phyloP scores from a whole-genome alignment of 2,329 filamentous ascomycete genomes.

The Nothophaeocryptopus gaeumannii region DNA sequence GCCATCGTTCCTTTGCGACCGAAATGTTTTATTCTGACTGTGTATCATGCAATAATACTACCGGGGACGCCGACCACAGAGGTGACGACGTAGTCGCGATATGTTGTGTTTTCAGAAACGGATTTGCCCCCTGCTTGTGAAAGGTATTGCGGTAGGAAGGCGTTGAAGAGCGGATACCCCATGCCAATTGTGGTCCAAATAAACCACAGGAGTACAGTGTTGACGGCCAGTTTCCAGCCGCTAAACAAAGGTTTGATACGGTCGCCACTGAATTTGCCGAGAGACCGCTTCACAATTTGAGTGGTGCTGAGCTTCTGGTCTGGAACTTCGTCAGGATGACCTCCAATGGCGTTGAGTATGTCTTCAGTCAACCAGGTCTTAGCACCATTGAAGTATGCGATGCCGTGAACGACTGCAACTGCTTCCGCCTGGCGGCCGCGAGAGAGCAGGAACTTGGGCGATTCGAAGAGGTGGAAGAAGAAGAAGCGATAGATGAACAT shows the following conservation, averaged over 20 bases:
- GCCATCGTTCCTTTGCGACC: constrained; percentile 73
- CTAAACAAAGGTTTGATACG: constrained; percentile 64
- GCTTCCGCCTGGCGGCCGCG: constrained; percentile 75
- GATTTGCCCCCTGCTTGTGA: constrained; percentile 50
- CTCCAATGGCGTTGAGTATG: constrained; percentile 56
- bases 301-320: constrained; percentile 41
- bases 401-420: constrained; percentile 58
- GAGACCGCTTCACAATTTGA: constrained; percentile 57
- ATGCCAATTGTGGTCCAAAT: constrained; percentile 80
- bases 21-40: constrained; percentile 68
- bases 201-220: constrained; percentile 64
- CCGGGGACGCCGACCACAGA: constrained; percentile 74
- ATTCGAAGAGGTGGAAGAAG: constrained; percentile 78
- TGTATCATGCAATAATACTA: constrained; percentile 69
- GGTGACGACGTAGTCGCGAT: constrained; percentile 80
- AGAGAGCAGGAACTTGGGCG: constrained; percentile 77
- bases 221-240: constrained; percentile 47
- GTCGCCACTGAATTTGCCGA: constrained; percentile 64
- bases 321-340: constrained; percentile 51
- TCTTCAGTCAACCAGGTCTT: constrained; percentile 76
- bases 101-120: constrained; percentile 47
- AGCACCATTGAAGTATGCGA: constrained; percentile 34
- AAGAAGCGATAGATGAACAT: constrained; percentile 80
- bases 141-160: constrained; percentile 84
- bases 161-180: constrained; percentile 85